Percentiles rank a stretch among this genome's conserved stretches.
Conservation (phyloP, 768 basidiomycete genomes). For the Amanita jacksonii region DNA sequence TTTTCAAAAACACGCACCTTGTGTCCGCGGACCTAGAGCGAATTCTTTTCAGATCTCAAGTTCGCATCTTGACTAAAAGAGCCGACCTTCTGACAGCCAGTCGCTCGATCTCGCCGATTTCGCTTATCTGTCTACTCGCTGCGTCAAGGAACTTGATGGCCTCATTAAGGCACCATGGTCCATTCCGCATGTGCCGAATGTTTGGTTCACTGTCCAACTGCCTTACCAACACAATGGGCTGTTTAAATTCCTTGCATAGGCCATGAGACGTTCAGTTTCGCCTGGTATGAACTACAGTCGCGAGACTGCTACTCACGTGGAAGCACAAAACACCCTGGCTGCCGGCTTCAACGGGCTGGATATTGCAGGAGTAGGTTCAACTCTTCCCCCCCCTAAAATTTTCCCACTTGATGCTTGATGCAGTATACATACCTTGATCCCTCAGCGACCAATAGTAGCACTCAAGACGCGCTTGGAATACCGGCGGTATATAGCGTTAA, state of each 20-base stretch:
- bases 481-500: too few relatives aligned
- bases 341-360: too few relatives aligned
- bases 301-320: too few relatives aligned
- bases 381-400: too few relatives aligned
- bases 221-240: neutral
- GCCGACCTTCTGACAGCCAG: conserved; percentile 2
- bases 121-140: neutral
- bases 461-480: too few relatives aligned
- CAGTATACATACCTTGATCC: too few relatives aligned
- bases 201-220: neutral
- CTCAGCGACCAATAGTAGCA: too few relatives aligned
- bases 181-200: neutral
- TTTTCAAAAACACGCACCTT: neutral
- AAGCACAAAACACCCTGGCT: too few relatives aligned
- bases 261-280: too few relatives aligned
- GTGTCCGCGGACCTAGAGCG: conserved; percentile 4
- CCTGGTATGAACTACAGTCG: too few relatives aligned
- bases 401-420: too few relatives aligned
- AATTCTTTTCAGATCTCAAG: neutral
- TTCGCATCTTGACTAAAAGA: conserved; percentile 3
- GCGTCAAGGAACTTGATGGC: conserved; percentile 1
- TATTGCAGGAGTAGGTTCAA: too few relatives aligned
- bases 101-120: conserved; percentile 4
- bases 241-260: neutral
- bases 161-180: neutral